Conservation (phyloP, 352 stramenopile genomes). For the Blastocystis sp. region DNA sequence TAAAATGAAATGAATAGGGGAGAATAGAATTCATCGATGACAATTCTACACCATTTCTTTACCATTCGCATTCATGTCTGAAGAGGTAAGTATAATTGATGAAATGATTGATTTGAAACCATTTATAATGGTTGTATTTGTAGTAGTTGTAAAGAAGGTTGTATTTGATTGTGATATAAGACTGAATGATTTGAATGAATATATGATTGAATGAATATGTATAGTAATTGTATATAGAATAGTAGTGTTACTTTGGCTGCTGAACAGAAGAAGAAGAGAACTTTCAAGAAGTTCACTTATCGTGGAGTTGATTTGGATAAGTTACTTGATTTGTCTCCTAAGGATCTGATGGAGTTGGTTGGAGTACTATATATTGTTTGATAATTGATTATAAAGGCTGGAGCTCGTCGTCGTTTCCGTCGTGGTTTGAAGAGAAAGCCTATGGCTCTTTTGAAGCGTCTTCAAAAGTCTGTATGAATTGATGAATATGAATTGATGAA, state of each 20-base stretch:
- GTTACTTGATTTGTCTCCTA: slow-evolving; percentile 91
- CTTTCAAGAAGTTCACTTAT: slow-evolving; percentile 99
- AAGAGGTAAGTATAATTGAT: neutral
- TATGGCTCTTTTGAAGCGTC: slow-evolving; percentile 96
- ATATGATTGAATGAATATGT: neutral
- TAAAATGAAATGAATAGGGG: neutral
- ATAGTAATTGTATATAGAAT: slow-evolving; percentile 3
- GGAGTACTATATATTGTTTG: neutral
- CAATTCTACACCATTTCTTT: neutral
- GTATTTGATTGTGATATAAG: neutral
- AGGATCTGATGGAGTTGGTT: slow-evolving; percentile 97
- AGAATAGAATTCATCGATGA: neutral
- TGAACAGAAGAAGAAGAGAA: slow-evolving; percentile 82
- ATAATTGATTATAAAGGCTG: slow-evolving; percentile 66
- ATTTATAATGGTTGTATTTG: neutral
- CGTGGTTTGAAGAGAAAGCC: slow-evolving; percentile 97
- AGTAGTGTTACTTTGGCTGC: slow-evolving; percentile 22
- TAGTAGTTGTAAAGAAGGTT: neutral
- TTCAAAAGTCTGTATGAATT: slow-evolving; percentile 87
- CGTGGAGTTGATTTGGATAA: slow-evolving; percentile 96
- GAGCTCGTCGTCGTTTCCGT: slow-evolving; percentile 91
- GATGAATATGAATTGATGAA: slow-evolving; percentile 80
- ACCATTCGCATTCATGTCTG: slow-evolving; percentile 20
- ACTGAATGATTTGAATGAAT: neutral
- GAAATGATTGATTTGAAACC: neutral